A percentile compares a stretch with the other conserved stretches of the same genome.
These are phyloP conservation scores for Platismatia glauca DNA, from an alignment of 495 filamentous ascomycete genomes.

Conservation along the genomic window DNA sequence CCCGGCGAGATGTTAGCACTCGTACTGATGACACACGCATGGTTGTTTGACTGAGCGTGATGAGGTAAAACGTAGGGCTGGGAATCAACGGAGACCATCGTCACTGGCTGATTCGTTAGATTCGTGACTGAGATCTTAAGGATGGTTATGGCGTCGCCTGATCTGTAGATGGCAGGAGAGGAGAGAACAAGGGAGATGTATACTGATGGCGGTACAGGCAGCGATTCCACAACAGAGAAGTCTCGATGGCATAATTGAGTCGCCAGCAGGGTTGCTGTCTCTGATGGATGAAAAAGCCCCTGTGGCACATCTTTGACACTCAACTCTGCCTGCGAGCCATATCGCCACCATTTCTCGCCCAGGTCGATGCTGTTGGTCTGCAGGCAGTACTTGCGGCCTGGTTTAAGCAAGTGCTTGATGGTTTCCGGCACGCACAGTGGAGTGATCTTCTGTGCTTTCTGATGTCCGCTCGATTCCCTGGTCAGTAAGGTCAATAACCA, in stretches of 20 bases:
- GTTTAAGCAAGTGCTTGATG: not conserved
- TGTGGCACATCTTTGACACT: not conserved
- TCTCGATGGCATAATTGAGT: not conserved
- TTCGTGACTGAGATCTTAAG: slow-evolving; percentile 1
- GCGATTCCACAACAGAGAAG: slow-evolving; percentile 1
- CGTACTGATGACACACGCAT: not conserved
- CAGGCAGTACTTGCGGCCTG: not conserved
- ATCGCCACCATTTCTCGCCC: slow-evolving; percentile 6
- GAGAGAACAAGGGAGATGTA: slow-evolving; percentile 3
- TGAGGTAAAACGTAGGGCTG: not conserved
- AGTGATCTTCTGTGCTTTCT: not conserved
- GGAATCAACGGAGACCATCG: not conserved
- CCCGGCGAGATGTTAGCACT: not conserved
- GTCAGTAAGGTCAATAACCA: too few relatives aligned
- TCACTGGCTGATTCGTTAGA: not conserved
- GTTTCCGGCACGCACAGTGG: not conserved
- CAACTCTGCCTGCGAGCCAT: not conserved
- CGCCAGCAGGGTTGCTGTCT: slow-evolving; percentile 4
- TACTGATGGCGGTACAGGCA: not conserved
- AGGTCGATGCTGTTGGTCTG: slow-evolving; percentile 5
- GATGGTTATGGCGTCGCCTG: not conserved
- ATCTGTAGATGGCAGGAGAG: not conserved
- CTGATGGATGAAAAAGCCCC: not conserved
- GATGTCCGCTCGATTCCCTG: not conserved
- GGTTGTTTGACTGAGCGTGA: not conserved